A percentile compares a stretch with the other conserved stretches of the same genome.
These are phyloP conservation scores for Puccinellia tenuiflora DNA, from an alignment of 176 grass and related monocot species.

Conservation along the genomic window DNA sequence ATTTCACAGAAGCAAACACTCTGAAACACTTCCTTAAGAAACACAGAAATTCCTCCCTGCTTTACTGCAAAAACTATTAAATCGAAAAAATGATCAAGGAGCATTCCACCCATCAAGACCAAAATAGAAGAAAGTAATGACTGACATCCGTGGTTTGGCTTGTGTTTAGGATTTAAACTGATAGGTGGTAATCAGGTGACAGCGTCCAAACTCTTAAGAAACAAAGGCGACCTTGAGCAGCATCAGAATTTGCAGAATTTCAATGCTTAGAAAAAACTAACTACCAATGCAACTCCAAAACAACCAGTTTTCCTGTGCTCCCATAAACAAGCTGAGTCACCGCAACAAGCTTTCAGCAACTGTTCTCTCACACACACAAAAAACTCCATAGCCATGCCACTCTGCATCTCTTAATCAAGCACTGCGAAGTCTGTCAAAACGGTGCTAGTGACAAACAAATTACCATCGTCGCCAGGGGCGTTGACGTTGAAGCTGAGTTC, in stretches of 20 bases:
- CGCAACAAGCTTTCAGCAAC: background rate
- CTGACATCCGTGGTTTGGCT: background rate
- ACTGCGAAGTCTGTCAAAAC: background rate
- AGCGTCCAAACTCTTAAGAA: background rate
- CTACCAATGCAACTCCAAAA: background rate
- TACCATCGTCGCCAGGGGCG: background rate
- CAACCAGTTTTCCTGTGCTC: too few relatives aligned
- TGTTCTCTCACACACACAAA: background rate
- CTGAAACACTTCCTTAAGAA: background rate
- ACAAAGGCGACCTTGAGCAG: background rate
- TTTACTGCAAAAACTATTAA: background rate
- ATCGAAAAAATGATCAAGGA: background rate
- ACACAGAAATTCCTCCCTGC: background rate
- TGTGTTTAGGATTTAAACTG: background rate
- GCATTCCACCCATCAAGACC: too few relatives aligned
- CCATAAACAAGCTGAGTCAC: background rate
- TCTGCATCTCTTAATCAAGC: background rate
- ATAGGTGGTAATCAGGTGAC: background rate
- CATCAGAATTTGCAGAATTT: background rate
- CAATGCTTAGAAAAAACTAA: background rate
- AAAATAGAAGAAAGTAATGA: too few relatives aligned
- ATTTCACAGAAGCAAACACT: background rate
- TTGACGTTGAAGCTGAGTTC: background rate
- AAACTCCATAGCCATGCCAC: background rate
- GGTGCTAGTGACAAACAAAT: background rate